phyloP scores from a whole-genome alignment of 169 alveolate genomes.

The Perkinsus olseni region DNA sequence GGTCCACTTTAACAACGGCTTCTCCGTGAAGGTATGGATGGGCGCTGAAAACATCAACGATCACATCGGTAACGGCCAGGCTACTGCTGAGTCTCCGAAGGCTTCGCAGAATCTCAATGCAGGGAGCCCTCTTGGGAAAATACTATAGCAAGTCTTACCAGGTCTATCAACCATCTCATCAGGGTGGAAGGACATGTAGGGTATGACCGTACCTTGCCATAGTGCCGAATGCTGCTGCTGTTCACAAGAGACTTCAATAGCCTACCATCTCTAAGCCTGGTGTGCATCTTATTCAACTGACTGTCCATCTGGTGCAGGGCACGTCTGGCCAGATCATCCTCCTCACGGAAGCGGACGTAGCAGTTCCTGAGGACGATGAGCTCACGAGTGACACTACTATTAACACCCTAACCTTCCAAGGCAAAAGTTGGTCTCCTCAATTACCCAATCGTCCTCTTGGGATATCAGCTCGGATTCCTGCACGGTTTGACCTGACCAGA shows the following conservation, averaged over 20 bases:
- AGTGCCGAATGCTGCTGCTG: background rate
- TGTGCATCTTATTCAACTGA: slow-evolving; percentile 75
- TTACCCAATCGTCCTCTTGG: slow-evolving; percentile 76
- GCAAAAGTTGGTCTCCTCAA: slow-evolving; percentile 85
- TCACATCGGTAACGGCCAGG: no score
- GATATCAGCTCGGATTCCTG: slow-evolving; percentile 66
- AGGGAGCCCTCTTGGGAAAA: no score
- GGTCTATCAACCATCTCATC: slow-evolving; percentile 71
- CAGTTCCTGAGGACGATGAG: slow-evolving; percentile 14
- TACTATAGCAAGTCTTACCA: no score
- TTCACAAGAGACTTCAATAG: no score
- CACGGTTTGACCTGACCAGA: slow-evolving; percentile 65
- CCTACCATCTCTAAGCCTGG: slow-evolving; percentile 75
- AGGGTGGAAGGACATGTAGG: slow-evolving; percentile 65
- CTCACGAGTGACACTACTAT: background rate
- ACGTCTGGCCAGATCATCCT: slow-evolving; percentile 76
- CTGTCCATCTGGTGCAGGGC: slow-evolving; percentile 78
- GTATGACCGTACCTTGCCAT: slow-evolving; percentile 50
- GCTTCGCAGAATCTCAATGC: no score
- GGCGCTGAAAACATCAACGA: background rate
- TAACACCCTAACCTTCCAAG: slow-evolving; percentile 62
- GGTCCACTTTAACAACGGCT: slow-evolving; percentile 82
- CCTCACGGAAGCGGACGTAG: slow-evolving; percentile 55
- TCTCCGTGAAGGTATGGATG: slow-evolving; percentile 38
- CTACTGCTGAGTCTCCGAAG: no score